phyloP scores from a whole-genome alignment of 2,329 filamentous ascomycete genomes.

The Albophoma yamanashiensis region DNA sequence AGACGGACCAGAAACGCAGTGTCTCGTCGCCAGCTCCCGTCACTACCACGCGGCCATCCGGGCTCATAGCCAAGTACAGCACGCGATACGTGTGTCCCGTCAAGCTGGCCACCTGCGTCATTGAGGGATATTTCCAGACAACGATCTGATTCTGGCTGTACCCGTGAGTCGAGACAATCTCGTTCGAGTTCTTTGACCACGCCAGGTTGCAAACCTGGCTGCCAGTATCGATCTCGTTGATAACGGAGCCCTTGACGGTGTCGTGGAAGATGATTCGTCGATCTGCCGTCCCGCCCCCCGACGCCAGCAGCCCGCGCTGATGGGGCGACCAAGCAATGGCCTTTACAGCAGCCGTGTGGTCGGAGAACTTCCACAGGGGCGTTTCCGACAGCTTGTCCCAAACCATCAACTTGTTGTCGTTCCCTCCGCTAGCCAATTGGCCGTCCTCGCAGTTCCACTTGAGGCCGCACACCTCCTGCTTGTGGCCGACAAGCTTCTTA shows the following conservation, averaged over 20 bases:
- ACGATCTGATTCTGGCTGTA: slow-evolving; percentile 98
- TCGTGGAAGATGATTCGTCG: slow-evolving; percentile 98
- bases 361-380: slow-evolving; percentile 85
- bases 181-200: slow-evolving; percentile 96
- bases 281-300: slow-evolving; percentile 90
- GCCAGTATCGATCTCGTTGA: slow-evolving; percentile 89
- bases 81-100: slow-evolving; percentile 97
- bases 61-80: slow-evolving; percentile 93
- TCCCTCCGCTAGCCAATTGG: slow-evolving; percentile 88
- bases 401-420: slow-evolving; percentile 98
- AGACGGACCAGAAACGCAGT: slow-evolving; percentile 91
- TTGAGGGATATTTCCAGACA: slow-evolving; percentile 97
- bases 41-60: slow-evolving; percentile 85
- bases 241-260: slow-evolving; percentile 67
- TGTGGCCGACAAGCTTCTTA: slow-evolving; percentile 80
- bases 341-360: slow-evolving; percentile 93
- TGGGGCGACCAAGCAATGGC: slow-evolving; percentile 97
- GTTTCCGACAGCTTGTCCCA: slow-evolving; percentile 96
- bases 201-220: slow-evolving; percentile 98
- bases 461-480: slow-evolving; percentile 93
- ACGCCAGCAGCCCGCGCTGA: slow-evolving; percentile 86
- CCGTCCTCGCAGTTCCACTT: slow-evolving; percentile 97
- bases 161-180: slow-evolving; percentile 93
- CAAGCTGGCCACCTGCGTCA: slow-evolving; percentile 91
- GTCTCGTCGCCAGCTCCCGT: slow-evolving; percentile 97